Conservation (phyloP, 140 eudicot genomes). For the Ambrosia hybrid region DNA sequence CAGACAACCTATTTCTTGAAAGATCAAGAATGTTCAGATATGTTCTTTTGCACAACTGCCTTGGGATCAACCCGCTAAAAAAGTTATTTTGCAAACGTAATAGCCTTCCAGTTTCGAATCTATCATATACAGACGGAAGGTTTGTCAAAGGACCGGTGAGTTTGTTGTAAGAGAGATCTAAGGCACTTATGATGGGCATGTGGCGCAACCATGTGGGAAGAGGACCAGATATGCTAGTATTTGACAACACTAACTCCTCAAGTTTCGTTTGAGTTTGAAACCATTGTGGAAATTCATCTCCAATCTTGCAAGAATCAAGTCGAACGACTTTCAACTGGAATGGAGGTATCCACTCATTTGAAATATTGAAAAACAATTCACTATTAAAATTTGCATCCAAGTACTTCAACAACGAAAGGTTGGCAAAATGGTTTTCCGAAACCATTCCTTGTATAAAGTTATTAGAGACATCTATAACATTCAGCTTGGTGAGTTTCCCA, state of each 20-base stretch:
- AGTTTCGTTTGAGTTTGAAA: slow-evolving; percentile 1
- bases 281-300: background rate
- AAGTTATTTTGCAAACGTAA: slow-evolving; percentile 4
- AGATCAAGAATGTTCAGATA: slow-evolving; percentile 12
- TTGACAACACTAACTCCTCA: background rate
- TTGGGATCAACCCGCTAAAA: slow-evolving; percentile 24
- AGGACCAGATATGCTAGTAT: background rate
- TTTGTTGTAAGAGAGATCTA: slow-evolving; percentile 8
- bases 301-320: slow-evolving; percentile 1
- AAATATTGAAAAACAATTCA: background rate
- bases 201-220: background rate
- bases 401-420: background rate
- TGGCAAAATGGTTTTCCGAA: background rate
- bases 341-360: slow-evolving; percentile 14
- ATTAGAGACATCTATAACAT: background rate
- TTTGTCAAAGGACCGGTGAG: background rate
- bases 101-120: background rate
- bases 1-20: slow-evolving; percentile 9
- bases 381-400: background rate
- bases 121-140: background rate
- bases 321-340: background rate
- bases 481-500: background rate
- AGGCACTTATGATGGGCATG: background rate
- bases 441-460: slow-evolving; percentile 1
- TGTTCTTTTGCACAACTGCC: background rate